Evolutionary conservation across 192 early-diverging fungal genomes (phyloP), one percentile per base, ranked within the genome.

Genomic region (Oehlia diaphana): DNA sequence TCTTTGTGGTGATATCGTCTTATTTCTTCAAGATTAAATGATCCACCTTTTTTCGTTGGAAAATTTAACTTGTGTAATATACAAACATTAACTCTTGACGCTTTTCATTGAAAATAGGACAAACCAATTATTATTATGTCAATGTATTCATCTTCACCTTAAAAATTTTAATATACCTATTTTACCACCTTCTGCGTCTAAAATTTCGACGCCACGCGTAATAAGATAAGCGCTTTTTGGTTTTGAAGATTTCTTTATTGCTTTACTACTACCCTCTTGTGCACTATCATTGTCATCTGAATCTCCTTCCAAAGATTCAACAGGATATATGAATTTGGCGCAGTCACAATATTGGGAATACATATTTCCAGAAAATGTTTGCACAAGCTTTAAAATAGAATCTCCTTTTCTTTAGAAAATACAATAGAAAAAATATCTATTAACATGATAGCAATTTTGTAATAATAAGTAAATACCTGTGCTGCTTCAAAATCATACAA

Each of bases 261-360:
- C 44, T 39, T 83, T 78, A n/a, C 75, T 83, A 53, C 77, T 81
- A 21, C 35, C 47, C 16, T 84, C 85, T 58, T 84, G 81, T 50
- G 70, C 64, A 33, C 64, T 72, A 21, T 82, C 72, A 26, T 83
- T 71, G 31, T 37, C 76, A 19, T 58, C 81, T 9, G 63, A 53
- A 31, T 84, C 78, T 10, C 80, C 84, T 35, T 72, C 69, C 47
- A 80, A 79, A 3, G 76, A 75, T 19, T 86, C 84, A 12, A 94
- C 79, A 72, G 86, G 89, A 69, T 91, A 84, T 63, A 98, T 92
- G 76, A 98, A 94, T 85, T 96, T 96, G 65, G 90, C 95, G 78
- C 94, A 98, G 82, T 98, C 96, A 86, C 97, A 98, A 84, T 97
- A 98, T 66, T 92, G 96, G 8, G 95, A 95, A 84, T 95, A 98